Conservation (phyloP, 2,329 filamentous ascomycete genomes). For the Scedosporium boydii region DNA sequence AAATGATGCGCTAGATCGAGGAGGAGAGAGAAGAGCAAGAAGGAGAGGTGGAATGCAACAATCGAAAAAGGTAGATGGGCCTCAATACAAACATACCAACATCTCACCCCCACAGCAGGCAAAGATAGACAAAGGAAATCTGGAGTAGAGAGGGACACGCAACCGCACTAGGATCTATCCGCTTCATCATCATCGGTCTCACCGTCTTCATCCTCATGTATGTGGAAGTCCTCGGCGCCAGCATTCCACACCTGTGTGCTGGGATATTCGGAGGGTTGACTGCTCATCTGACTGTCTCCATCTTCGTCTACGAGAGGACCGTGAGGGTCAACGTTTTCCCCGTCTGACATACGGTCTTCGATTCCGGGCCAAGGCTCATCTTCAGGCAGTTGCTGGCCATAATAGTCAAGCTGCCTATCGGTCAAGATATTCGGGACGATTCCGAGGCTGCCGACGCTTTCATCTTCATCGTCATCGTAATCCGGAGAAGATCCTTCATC, state of each 20-base stretch:
- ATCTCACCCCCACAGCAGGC: not conserved
- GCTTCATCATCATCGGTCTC: not conserved
- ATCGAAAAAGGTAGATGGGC: not conserved
- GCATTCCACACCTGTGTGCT: conserved; percentile 36
- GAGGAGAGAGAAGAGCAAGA: not conserved
- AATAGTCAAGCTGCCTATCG: not conserved
- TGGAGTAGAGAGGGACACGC: not conserved
- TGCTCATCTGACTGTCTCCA: conserved; percentile 30
- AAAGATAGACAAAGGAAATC: not conserved
- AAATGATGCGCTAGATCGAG: not conserved
- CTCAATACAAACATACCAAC: not conserved
- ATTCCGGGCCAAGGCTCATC: conserved; percentile 50
- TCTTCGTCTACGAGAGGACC: conserved; percentile 21
- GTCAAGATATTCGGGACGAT: conserved; percentile 14
- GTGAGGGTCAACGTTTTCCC: conserved; percentile 40
- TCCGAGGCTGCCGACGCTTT: conserved; percentile 16
- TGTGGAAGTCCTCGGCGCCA: conserved; percentile 21
- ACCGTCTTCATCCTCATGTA: conserved; percentile 27
- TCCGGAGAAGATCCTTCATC: conserved; percentile 25
- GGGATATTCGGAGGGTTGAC: conserved; percentile 47
- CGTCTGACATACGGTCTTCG: conserved; percentile 39
- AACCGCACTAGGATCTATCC: not conserved
- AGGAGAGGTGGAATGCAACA: not conserved
- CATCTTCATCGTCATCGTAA: conserved; percentile 20
- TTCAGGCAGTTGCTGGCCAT: conserved; percentile 28